These are phyloP conservation scores for Emmonsiellopsis sp. DNA, from an alignment of 2,329 filamentous ascomycete species.

Conservation along the genomic window DNA sequence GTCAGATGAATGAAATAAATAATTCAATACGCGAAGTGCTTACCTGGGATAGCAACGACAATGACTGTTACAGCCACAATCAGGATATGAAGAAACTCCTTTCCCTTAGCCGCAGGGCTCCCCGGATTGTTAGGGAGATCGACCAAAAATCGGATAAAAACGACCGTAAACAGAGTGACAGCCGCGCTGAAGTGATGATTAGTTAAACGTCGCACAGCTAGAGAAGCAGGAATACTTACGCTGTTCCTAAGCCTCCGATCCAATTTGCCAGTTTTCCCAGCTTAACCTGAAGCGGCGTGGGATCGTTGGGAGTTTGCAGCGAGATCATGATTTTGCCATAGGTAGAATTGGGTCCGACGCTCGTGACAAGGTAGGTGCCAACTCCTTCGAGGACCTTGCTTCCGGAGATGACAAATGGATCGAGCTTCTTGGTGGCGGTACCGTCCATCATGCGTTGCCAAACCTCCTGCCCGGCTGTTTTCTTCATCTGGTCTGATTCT, in stretches of 20 bases:
- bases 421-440: slow-evolving; percentile 45
- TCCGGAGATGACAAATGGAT: slow-evolving; percentile 72
- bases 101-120: slow-evolving; percentile 63
- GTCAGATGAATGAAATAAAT: not conserved
- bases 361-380: slow-evolving; percentile 64
- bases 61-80: slow-evolving; percentile 73
- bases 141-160: slow-evolving; percentile 78
- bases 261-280: slow-evolving; percentile 66
- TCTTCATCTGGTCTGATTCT: slow-evolving; percentile 63
- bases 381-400: slow-evolving; percentile 68
- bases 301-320: slow-evolving; percentile 62
- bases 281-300: slow-evolving; percentile 68
- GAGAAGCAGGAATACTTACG: slow-evolving; percentile 20
- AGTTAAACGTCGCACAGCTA: slow-evolving; percentile 2
- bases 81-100: slow-evolving; percentile 65
- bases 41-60: slow-evolving; percentile 62
- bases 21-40: slow-evolving; percentile 6
- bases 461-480: slow-evolving; percentile 51
- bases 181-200: slow-evolving; percentile 39
- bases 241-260: slow-evolving; percentile 68
- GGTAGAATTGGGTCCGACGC: slow-evolving; percentile 62
- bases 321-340: slow-evolving; percentile 69
- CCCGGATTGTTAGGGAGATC: slow-evolving; percentile 46
- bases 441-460: slow-evolving; percentile 47
- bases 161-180: slow-evolving; percentile 71